Evolutionary conservation across 768 basidiomycete species (phyloP), one percentile per base, ranked within the genome.

Genomic region (Kwoniella europaea): DNA sequence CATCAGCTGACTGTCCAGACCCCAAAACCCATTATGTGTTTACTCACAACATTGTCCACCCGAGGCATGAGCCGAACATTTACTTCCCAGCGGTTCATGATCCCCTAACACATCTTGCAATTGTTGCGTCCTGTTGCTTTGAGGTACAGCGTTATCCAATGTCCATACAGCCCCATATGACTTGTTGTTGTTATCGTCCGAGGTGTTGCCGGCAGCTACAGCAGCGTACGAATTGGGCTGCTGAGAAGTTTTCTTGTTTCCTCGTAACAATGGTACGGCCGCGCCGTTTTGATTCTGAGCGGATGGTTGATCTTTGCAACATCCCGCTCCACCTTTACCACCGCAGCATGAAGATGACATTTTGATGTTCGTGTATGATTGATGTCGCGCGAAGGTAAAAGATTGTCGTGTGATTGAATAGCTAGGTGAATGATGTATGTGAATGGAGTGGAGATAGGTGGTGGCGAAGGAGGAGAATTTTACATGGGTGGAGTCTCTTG

Each of bases 41-140:
- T 18, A 69, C 68, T 69, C 68, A 69, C 68, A 71, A 41, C 69
- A 71, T 58, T 71, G 69, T 24, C 69, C 69, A 9, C 65, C 69
- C 12, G 59, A 62, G 24, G 65, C 69, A 66, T 71, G 64, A 50
- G 65, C 69, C 16, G 64, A 63, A 57, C 69, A 71, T 62, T 71
- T 71, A 61, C 64, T 65, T 42, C 69, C 69, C 20, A 71, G 24
- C 7, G 69, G 69, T 52, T 66, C 59, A 53, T 57, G 55, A 46
- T 70, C 68, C 7, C 68, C 68, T n/a, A 70, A 58, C 1, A 70
- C 68, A 42, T 64, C 63, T 18, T 59, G 43, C 4, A 70, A 27
- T 50, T 64, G 63, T 46, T 70, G 68, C 27, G 41, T 53, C 42
- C 68, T 60, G 43, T 58, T 46, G 29, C 20, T 42, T 16, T n/a